Conservation (phyloP, 192 early-diverging fungal species). For the Mortierella claussenii region DNA sequence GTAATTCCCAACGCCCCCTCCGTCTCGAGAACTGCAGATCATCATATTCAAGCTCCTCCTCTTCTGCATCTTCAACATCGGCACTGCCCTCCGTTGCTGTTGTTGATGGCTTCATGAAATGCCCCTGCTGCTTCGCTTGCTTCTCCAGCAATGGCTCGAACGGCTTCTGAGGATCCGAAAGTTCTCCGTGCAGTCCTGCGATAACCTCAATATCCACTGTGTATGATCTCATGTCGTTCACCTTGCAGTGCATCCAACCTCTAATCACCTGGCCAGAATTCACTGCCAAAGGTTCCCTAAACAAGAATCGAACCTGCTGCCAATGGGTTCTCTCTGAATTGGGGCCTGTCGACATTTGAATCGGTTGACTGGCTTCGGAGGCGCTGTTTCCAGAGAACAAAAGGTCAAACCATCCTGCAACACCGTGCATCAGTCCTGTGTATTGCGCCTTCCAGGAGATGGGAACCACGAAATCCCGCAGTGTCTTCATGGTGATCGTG, state of each 20-base stretch:
- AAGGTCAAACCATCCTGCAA: slow-evolving; percentile 98
- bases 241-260: slow-evolving; percentile 88
- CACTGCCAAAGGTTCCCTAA: slow-evolving; percentile 93
- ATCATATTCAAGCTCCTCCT: slow-evolving; percentile 49
- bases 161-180: slow-evolving; percentile 61
- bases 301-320: slow-evolving; percentile 96
- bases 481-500: slow-evolving; percentile 78
- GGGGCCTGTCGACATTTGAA: slow-evolving; percentile 88
- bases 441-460: slow-evolving; percentile 83
- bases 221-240: slow-evolving; percentile 94
- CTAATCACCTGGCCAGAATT: slow-evolving; percentile 88
- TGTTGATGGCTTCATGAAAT: slow-evolving; percentile 37
- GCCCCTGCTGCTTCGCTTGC: slow-evolving; percentile 28
- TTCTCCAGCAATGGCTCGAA: slow-evolving; percentile 51
- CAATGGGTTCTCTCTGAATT: slow-evolving; percentile 93
- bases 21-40: slow-evolving; percentile 60
- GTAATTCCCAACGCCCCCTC: slow-evolving; percentile 85
- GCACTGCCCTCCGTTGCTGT: neutral
- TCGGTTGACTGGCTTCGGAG: slow-evolving; percentile 61
- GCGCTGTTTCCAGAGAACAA: slow-evolving; percentile 72
- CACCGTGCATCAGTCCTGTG: slow-evolving; percentile 93
- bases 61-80: slow-evolving; percentile 6
- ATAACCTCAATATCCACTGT: slow-evolving; percentile 82
- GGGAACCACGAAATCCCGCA: slow-evolving; percentile 88
- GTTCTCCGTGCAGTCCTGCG: slow-evolving; percentile 55